Percentiles rank a stretch among this genome's conserved stretches.
Evolutionary conservation across 192 early-diverging fungal genomes (phyloP).

Genomic region (Haplosporangium gracile): DNA sequence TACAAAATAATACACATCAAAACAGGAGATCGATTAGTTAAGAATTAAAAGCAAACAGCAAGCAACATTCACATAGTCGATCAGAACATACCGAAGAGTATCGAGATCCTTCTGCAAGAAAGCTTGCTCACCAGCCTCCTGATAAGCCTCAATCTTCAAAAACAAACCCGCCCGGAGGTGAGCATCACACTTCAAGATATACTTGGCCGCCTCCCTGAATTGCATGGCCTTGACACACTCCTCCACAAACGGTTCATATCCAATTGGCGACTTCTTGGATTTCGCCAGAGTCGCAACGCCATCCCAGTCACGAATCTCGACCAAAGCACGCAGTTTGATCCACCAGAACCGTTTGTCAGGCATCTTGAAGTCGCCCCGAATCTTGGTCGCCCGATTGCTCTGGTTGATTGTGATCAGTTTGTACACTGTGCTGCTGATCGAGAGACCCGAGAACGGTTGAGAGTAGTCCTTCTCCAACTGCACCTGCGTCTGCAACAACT

Average conservation of each 20-base stretch:
- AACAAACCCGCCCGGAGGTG: conserved; percentile 70
- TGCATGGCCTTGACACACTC: conserved; percentile 84
- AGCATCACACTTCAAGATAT: conserved; percentile 80
- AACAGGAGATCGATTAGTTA: background rate
- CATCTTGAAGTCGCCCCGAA: conserved; percentile 88
- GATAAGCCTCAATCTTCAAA: conserved; percentile 79
- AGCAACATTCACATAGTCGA: background rate
- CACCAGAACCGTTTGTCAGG: conserved; percentile 92
- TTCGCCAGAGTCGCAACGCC: conserved; percentile 85
- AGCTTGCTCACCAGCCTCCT: conserved; percentile 80
- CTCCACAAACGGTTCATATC: conserved; percentile 86
- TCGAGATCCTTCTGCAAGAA: conserved; percentile 73
- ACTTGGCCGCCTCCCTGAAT: conserved; percentile 81
- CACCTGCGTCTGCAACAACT: conserved; percentile 78
- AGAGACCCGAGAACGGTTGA: conserved; percentile 76
- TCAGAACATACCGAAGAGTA: conserved; percentile 63
- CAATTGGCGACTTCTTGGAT: conserved; percentile 85
- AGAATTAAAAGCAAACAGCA: background rate
- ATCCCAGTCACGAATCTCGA: conserved; percentile 86
- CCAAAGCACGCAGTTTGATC: conserved; percentile 89
- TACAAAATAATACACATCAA: background rate
- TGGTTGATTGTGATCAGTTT: conserved; percentile 83
- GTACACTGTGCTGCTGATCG: conserved; percentile 88
- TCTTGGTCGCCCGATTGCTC: conserved; percentile 77
- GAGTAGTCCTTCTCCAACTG: conserved; percentile 81